These are phyloP conservation scores for Symbiotaphrina buchneri DNA, from an alignment of 495 filamentous ascomycete species.

Conservation along the genomic window DNA sequence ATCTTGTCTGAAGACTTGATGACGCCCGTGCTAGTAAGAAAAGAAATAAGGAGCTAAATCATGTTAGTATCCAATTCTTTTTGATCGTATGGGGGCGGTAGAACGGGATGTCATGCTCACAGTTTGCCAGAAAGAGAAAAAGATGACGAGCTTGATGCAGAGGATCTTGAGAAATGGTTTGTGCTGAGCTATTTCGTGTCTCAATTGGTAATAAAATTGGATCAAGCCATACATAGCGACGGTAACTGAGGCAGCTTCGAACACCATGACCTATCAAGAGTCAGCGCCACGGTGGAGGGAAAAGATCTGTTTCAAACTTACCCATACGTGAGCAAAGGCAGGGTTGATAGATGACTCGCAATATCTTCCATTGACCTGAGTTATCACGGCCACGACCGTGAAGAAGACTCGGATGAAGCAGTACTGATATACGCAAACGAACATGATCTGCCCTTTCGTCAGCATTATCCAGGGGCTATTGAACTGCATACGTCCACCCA, in stretches of 20 bases:
- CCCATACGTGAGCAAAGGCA: slow-evolving; percentile 68
- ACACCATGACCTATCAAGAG: slow-evolving; percentile 28
- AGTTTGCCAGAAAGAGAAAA: slow-evolving; percentile 84
- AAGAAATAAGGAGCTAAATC: slow-evolving; percentile 35
- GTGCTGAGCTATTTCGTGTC: slow-evolving; percentile 41
- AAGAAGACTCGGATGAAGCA: slow-evolving; percentile 71
- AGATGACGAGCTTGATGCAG: slow-evolving; percentile 86
- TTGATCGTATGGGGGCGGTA: neutral
- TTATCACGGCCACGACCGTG: slow-evolving; percentile 56
- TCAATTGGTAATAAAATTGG: slow-evolving; percentile 70
- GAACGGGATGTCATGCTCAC: slow-evolving; percentile 12
- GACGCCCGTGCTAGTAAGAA: slow-evolving; percentile 37
- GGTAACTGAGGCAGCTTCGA: slow-evolving; percentile 51
- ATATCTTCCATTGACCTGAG: slow-evolving; percentile 44
- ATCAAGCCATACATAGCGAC: slow-evolving; percentile 88
- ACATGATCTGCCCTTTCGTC: slow-evolving; percentile 35
- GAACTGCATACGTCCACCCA: neutral
- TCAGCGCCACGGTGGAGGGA: neutral
- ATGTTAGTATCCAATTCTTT: slow-evolving; percentile 2
- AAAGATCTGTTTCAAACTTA: slow-evolving; percentile 16
- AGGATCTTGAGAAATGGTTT: slow-evolving; percentile 62
- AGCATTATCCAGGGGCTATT: neutral
- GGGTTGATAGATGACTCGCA: slow-evolving; percentile 61
- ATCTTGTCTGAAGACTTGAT: slow-evolving; percentile 38
- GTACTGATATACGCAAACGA: slow-evolving; percentile 76